Conservation (phyloP, 306 rosid genomes). For the Pterocarpus macrocarpus region DNA sequence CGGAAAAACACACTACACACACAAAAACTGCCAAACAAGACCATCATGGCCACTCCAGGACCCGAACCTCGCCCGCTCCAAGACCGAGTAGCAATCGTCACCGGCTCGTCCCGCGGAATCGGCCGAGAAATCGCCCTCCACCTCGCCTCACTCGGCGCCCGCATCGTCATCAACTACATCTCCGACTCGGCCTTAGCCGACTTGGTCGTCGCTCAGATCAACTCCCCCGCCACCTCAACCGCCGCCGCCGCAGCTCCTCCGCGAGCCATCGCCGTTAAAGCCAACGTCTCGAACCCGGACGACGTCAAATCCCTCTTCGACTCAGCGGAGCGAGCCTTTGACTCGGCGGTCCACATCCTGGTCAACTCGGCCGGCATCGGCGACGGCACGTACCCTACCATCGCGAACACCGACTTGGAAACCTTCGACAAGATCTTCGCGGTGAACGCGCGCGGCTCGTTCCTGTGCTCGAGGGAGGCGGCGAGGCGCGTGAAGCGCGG, state of each 20-base stretch:
- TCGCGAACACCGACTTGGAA: conserved; percentile 50
- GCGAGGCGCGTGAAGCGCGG: conserved; percentile 63
- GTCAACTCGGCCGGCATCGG: conserved; percentile 62
- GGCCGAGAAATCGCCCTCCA: conserved; percentile 53
- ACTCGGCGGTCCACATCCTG: conserved; percentile 56
- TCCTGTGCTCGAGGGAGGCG: conserved; percentile 59
- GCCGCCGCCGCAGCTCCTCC: neutral
- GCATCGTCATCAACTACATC: conserved; percentile 58
- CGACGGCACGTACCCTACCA: conserved; percentile 48
- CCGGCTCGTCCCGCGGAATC: conserved; percentile 54
- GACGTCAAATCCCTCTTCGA: conserved; percentile 66
- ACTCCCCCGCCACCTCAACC: conserved; percentile 9
- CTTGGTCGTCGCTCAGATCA: conserved; percentile 52
- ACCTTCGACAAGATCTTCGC: conserved; percentile 55
- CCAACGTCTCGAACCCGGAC: conserved; percentile 60
- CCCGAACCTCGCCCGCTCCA: conserved; percentile 38
- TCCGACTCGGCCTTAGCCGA: conserved; percentile 63
- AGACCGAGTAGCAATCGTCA: conserved; percentile 62
- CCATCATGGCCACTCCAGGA: neutral
- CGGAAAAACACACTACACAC: no score
- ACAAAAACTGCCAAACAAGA: no score
- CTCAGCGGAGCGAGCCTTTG: conserved; percentile 53
- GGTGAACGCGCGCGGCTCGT: conserved; percentile 63
- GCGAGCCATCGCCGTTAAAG: conserved; percentile 54
- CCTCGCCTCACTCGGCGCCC: conserved; percentile 61